phyloP scores from a whole-genome alignment of 1,139 yeast species.

The Diutina rugosa region DNA sequence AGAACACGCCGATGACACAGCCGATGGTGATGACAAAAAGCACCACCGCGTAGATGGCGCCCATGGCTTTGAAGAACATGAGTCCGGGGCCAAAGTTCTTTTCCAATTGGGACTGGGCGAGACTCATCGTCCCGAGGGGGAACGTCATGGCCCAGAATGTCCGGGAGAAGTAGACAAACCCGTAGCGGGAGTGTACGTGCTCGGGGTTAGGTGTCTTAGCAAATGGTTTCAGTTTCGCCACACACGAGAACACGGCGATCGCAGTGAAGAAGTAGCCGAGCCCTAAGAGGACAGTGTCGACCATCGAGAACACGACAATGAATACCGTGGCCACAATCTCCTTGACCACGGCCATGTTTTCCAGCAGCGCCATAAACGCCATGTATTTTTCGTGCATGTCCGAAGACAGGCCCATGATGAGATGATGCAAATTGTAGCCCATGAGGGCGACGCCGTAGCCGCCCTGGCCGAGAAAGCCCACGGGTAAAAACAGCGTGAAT shows the following conservation, averaged over 20 bases:
- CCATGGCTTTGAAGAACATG: slow-evolving; percentile 36
- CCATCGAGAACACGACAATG: not conserved
- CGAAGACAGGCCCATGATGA: not conserved
- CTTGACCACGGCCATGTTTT: not conserved
- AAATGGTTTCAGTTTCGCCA: slow-evolving; percentile 23
- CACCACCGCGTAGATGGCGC: slow-evolving; percentile 44
- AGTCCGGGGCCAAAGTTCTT: slow-evolving; percentile 21
- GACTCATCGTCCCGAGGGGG: slow-evolving; percentile 77
- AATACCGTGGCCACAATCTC: not conserved
- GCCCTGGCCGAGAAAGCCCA: slow-evolving; percentile 73
- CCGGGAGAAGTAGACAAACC: slow-evolving; percentile 33
- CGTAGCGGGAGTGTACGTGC: slow-evolving; percentile 9
- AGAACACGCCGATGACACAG: not conserved
- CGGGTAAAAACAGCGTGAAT: slow-evolving; percentile 46
- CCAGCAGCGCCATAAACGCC: not conserved
- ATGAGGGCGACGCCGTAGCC: slow-evolving; percentile 51
- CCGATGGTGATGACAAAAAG: slow-evolving; percentile 4
- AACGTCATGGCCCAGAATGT: slow-evolving; percentile 84
- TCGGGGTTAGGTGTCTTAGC: slow-evolving; percentile 12
- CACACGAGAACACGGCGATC: slow-evolving; percentile 33
- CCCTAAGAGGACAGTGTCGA: slow-evolving; percentile 25
- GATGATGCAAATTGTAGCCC: slow-evolving; percentile 23
- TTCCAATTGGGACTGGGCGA: slow-evolving; percentile 41
- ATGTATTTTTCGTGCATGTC: not conserved
- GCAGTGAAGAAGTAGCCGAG: slow-evolving; percentile 55